Conservation (phyloP, 257 asterid species). For the Solanum habrochaites region DNA sequence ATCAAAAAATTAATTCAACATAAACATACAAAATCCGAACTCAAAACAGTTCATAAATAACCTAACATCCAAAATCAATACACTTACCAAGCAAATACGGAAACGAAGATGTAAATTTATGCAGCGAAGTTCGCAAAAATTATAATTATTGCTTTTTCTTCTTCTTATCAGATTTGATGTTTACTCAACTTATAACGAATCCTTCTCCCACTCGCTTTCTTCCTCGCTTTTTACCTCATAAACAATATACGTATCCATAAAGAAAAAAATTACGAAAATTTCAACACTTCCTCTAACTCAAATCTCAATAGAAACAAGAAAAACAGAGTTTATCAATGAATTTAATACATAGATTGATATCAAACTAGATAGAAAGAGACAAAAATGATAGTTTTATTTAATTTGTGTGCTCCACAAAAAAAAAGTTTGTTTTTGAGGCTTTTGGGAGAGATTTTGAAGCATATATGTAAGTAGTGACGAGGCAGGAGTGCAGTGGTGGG, state of each 20-base stretch:
- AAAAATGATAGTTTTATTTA: background rate
- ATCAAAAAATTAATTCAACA: background rate
- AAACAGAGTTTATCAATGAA: background rate
- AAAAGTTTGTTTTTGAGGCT: background rate
- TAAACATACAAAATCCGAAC: background rate
- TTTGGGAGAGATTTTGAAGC: background rate
- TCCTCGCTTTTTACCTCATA: constrained; percentile 37
- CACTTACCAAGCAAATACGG: constrained; percentile 31
- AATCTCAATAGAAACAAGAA: background rate
- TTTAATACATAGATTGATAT: constrained; percentile 5
- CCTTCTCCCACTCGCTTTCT: constrained; percentile 61
- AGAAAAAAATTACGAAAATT: constrained; percentile 5
- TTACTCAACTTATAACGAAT: background rate
- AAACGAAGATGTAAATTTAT: background rate
- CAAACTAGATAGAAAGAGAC: background rate
- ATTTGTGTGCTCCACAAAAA: background rate
- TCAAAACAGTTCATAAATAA: background rate
- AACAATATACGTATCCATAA: constrained; percentile 26
- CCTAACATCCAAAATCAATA: background rate
- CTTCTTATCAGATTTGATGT: background rate
- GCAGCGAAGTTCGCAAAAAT: background rate
- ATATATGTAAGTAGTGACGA: background rate
- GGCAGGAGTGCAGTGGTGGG: background rate
- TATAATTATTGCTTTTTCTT: background rate
- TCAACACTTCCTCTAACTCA: background rate